Conservation (phyloP, 495 filamentous ascomycete species). For the Parachaetomium inaequale region DNA sequence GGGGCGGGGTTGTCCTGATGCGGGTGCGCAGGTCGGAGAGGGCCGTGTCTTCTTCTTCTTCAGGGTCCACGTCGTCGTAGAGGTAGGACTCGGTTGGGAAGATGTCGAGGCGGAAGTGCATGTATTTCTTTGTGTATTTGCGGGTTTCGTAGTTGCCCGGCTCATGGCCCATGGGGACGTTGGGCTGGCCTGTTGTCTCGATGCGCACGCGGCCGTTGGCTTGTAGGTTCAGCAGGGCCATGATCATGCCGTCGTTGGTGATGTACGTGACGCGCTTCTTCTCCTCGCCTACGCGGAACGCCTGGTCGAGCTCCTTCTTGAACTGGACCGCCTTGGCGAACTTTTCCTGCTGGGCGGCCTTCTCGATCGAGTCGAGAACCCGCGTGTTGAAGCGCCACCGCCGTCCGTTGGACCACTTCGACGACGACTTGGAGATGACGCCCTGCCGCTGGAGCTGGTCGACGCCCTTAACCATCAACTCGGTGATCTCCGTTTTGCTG, state of each 20-base stretch:
- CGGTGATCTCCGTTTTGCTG: constrained; percentile 34
- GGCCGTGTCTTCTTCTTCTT: constrained; percentile 48
- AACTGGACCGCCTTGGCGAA: constrained; percentile 54
- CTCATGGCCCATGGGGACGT: constrained; percentile 70
- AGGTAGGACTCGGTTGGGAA: constrained; percentile 56
- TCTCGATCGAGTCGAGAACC: constrained; percentile 49
- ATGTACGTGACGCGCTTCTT: constrained; percentile 40
- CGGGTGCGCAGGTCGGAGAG: constrained; percentile 41
- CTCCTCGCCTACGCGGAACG: constrained; percentile 41
- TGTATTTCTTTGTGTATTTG: constrained; percentile 61
- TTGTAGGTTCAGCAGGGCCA: constrained; percentile 67
- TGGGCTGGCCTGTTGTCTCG: constrained; percentile 53
- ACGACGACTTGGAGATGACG: constrained; percentile 56
- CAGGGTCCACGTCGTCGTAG: constrained; percentile 48
- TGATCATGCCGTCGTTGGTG: constrained; percentile 62
- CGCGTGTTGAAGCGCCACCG: constrained; percentile 57
- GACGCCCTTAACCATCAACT: constrained; percentile 53
- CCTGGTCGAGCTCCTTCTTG: constrained; percentile 57
- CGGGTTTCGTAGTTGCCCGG: constrained; percentile 66
- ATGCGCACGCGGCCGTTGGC: constrained; percentile 57
- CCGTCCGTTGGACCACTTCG: constrained; percentile 51
- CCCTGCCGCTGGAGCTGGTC: constrained; percentile 56
- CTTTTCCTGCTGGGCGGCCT: constrained; percentile 43
- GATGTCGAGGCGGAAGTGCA: constrained; percentile 60
- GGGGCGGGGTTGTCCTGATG: constrained; percentile 32